phyloP scores from a whole-genome alignment of 768 basidiomycete species.

The Leccinum incarnatum region DNA sequence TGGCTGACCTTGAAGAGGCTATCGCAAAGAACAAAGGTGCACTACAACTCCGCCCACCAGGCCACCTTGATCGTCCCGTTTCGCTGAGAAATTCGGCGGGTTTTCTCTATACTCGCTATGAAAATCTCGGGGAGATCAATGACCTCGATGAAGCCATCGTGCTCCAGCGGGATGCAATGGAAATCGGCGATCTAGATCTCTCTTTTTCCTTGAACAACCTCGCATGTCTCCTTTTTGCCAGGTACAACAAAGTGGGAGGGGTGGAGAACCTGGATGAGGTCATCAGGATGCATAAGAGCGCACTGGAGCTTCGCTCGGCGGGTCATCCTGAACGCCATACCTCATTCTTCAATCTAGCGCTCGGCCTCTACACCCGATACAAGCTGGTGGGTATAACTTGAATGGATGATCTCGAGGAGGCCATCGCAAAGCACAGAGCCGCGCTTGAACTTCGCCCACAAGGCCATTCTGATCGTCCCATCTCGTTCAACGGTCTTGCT shows the following conservation, averaged over 20 bases:
- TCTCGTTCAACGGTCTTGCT: constrained; percentile 17
- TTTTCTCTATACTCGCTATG: background rate
- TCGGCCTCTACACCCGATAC: background rate
- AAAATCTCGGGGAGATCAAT: background rate
- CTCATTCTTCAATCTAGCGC: constrained; percentile 1
- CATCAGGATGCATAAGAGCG: background rate
- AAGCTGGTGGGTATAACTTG: background rate
- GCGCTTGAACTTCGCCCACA: constrained; percentile 9
- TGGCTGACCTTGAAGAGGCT: background rate
- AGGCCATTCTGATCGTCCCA: constrained; percentile 11
- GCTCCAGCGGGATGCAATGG: constrained; percentile 5
- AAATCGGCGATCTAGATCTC: constrained; percentile 9
- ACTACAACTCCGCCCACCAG: background rate
- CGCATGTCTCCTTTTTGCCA: constrained; percentile 8
- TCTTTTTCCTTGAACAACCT: constrained; percentile 14
- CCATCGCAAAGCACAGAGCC: constrained; percentile 8
- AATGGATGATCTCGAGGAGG: constrained; percentile 19
- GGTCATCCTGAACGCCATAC: background rate
- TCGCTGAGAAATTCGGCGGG: constrained; percentile 1
- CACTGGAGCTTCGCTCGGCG: background rate
- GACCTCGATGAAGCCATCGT: constrained; percentile 21
- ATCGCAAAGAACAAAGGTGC: background rate
- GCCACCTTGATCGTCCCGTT: background rate
- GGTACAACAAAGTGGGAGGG: background rate
- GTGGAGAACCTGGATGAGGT: background rate